Evolutionary conservation across 2,329 filamentous ascomycete genomes (phyloP).

Genomic region (Waltergamsia citrina): DNA sequence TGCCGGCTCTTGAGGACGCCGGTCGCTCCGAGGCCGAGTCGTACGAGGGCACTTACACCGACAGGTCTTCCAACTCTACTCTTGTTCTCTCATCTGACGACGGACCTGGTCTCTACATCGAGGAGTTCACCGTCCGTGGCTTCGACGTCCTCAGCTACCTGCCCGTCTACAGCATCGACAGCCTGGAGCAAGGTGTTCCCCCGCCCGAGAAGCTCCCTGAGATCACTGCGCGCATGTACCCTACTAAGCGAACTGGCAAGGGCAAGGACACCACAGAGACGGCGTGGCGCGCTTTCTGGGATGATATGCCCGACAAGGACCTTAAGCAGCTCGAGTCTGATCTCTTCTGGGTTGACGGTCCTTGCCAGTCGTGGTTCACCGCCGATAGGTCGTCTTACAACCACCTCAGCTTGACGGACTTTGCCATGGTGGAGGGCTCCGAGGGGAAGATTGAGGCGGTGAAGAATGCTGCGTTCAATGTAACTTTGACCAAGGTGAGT

Average conservation of each 20-base stretch:
- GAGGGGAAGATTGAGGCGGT: conserved; percentile 9
- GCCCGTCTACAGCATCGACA: conserved; percentile 12
- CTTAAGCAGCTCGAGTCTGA: conserved; percentile 10
- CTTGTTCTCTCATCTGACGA: conserved; percentile 25
- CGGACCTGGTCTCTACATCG: conserved; percentile 27
- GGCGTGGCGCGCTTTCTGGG: conserved; percentile 22
- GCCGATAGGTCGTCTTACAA: conserved; percentile 22
- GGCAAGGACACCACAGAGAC: conserved; percentile 6
- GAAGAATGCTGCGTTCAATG: conserved; percentile 14
- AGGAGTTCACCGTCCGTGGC: conserved; percentile 27
- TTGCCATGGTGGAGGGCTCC: conserved; percentile 12
- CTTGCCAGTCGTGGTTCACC: conserved; percentile 19
- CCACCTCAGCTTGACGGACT: conserved; percentile 18
- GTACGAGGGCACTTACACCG: conserved; percentile 26
- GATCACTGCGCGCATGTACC: conserved; percentile 17
- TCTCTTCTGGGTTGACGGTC: conserved; percentile 16
- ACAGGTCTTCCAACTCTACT: conserved; percentile 26
- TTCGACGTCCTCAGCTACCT: conserved; percentile 28
- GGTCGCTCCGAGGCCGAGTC: conserved; percentile 22
- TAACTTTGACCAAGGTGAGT: conserved; percentile 16
- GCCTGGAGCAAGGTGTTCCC: neutral
- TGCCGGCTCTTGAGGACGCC: conserved; percentile 32
- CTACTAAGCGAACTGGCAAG: conserved; percentile 13
- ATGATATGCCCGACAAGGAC: conserved; percentile 9
- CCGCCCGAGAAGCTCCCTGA: conserved; percentile 5